Conservation (phyloP, 768 basidiomycete species). For the Pluteus cervinus region DNA sequence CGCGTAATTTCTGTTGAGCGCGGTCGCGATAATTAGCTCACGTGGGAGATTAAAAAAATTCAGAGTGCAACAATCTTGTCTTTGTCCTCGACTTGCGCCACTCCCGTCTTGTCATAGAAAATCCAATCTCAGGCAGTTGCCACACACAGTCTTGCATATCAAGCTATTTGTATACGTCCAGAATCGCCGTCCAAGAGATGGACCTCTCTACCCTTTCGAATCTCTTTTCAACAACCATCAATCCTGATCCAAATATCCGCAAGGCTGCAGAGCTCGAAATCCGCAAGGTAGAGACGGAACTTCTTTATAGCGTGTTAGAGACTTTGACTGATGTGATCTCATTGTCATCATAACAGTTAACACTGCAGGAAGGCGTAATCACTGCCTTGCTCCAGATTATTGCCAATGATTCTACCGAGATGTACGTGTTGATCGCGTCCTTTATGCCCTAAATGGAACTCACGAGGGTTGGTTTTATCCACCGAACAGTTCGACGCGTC, state of each 20-base stretch:
- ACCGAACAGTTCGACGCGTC: slow-evolving; percentile 61
- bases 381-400: slow-evolving; percentile 84
- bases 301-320: slow-evolving; percentile 3
- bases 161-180: too few relatives aligned
- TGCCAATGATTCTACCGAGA: slow-evolving; percentile 67
- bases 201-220: slow-evolving; percentile 71
- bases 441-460: slow-evolving; percentile 8
- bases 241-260: slow-evolving; percentile 80
- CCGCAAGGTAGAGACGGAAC: slow-evolving; percentile 52
- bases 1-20: too few relatives aligned
- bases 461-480: background rate
- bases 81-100: too few relatives aligned
- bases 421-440: slow-evolving; percentile 51
- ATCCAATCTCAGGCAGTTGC: too few relatives aligned
- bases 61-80: too few relatives aligned
- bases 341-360: slow-evolving; percentile 43
- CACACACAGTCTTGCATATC: too few relatives aligned
- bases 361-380: slow-evolving; percentile 76
- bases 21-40: too few relatives aligned
- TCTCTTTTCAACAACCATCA: slow-evolving; percentile 77
- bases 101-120: too few relatives aligned
- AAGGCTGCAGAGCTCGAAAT: slow-evolving; percentile 85
- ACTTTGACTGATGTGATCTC: slow-evolving; percentile 5
- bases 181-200: too few relatives aligned
- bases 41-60: too few relatives aligned